Evolutionary conservation across 2,329 filamentous ascomycete species (phyloP).

Genomic region (Aspergillus sp.): DNA sequence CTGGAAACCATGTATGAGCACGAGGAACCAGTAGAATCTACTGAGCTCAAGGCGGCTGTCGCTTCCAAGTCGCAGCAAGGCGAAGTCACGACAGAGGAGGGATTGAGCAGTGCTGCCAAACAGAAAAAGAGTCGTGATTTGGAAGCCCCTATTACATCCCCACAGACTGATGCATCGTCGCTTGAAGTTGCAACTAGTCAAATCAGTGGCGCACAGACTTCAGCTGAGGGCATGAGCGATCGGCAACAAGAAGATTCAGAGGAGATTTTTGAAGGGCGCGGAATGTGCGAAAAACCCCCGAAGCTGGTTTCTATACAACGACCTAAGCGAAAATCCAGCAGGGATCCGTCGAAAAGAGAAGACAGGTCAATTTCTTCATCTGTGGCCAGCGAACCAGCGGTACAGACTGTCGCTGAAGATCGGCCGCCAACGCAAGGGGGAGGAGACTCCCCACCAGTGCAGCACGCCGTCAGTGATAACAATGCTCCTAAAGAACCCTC

Average conservation of each 20-base stretch:
- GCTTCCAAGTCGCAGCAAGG: conserved; percentile 1
- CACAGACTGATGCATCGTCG: conserved; percentile 11
- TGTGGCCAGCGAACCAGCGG: conserved; percentile 15
- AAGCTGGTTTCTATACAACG: conserved; percentile 21
- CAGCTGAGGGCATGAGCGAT: conserved; percentile 17
- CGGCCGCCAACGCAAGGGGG: conserved; percentile 22
- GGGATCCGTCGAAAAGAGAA: conserved; percentile 16
- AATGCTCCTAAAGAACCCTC: conserved; percentile 3
- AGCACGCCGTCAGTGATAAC: background rate
- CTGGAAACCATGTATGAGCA: conserved; percentile 36
- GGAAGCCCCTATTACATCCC: conserved; percentile 13
- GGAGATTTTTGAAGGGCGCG: conserved; percentile 29
- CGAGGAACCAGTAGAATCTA: conserved; percentile 19
- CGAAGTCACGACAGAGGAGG: too few species aligned
- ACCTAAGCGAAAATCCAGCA: conserved; percentile 25
- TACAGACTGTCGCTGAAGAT: conserved; percentile 13
- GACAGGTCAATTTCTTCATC: conserved; percentile 14
- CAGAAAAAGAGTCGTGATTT: conserved; percentile 3
- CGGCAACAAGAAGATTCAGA: conserved; percentile 10
- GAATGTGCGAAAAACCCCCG: conserved; percentile 24
- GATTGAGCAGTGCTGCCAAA: too few species aligned
- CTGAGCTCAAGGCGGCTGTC: conserved; percentile 12
- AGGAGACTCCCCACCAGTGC: conserved; percentile 7
- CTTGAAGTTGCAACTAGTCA: conserved; percentile 15
- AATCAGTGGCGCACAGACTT: conserved; percentile 14